phyloP scores from a whole-genome alignment of 257 asterid genomes.

The Rehmannia glutinosa region DNA sequence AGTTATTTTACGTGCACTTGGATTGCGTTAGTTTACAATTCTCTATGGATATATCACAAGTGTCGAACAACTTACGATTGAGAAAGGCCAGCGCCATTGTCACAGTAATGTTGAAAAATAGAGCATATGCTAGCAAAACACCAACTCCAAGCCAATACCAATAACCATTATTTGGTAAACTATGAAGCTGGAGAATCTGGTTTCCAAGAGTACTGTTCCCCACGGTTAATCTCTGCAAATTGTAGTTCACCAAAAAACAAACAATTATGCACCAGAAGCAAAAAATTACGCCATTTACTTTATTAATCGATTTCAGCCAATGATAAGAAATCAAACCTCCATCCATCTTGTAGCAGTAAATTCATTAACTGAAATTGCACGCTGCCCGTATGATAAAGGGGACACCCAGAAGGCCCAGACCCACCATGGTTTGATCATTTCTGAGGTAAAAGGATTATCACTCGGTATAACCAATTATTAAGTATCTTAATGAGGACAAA shows the following conservation, averaged over 20 bases:
- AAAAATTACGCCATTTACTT: not conserved
- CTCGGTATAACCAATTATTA: not conserved
- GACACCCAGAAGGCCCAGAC: conserved; percentile 89
- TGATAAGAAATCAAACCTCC: conserved; percentile 43
- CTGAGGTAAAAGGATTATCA: conserved; percentile 35
- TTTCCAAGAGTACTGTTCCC: conserved; percentile 56
- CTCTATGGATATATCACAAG: conserved; percentile 6
- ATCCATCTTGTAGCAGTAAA: conserved; percentile 79
- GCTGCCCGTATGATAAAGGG: conserved; percentile 78
- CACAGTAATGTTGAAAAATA: conserved; percentile 59
- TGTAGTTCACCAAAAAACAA: not conserved
- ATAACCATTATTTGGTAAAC: conserved; percentile 46
- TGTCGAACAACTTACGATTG: conserved; percentile 49
- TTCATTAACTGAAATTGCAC: conserved; percentile 80
- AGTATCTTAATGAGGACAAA: conserved; percentile 6
- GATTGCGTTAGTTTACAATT: too few species aligned
- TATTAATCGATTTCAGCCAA: not conserved
- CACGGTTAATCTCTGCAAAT: conserved; percentile 39
- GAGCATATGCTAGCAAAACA: conserved; percentile 51
- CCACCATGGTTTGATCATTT: conserved; percentile 93
- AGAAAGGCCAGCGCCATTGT: conserved; percentile 62
- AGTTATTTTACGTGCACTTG: not conserved
- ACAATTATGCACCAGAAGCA: not conserved
- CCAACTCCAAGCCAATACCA: conserved; percentile 94
- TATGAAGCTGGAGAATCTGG: conserved; percentile 47